Conservation (phyloP, 805 yeast genomes). For the Kuraishia molischiana region DNA sequence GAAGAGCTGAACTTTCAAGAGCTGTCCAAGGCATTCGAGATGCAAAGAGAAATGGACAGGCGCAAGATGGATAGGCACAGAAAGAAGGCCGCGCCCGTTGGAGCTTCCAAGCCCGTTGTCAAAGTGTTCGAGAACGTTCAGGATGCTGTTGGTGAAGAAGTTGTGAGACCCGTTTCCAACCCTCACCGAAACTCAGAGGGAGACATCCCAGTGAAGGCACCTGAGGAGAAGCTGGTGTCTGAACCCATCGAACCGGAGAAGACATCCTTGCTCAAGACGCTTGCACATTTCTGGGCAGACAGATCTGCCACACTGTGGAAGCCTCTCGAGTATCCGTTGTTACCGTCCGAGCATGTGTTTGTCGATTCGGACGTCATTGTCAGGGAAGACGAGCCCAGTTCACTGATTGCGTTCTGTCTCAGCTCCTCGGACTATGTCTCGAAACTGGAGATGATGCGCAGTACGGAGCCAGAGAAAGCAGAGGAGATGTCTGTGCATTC, state of each 20-base stretch:
- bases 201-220: slow-evolving; percentile 1
- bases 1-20: slow-evolving; percentile 74
- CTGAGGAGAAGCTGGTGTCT: slow-evolving; percentile 6
- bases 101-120: slow-evolving; percentile 75
- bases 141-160: slow-evolving; percentile 68
- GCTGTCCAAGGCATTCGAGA: slow-evolving; percentile 75
- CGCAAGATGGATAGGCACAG: slow-evolving; percentile 44
- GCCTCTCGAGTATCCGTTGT: slow-evolving; percentile 77
- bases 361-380: slow-evolving; percentile 90
- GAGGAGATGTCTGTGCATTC: background rate
- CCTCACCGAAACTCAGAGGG: background rate
- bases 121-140: slow-evolving; percentile 82
- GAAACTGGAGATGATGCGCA: slow-evolving; percentile 10
- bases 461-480: background rate
- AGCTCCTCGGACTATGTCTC: slow-evolving; percentile 71
- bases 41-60: slow-evolving; percentile 76
- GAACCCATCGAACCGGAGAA: slow-evolving; percentile 47
- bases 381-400: slow-evolving; percentile 94
- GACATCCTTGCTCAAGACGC: slow-evolving; percentile 68
- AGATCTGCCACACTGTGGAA: slow-evolving; percentile 94
- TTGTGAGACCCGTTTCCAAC: slow-evolving; percentile 4
- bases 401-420: slow-evolving; percentile 86
- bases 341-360: slow-evolving; percentile 78
- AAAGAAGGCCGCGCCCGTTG: slow-evolving; percentile 60
- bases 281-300: slow-evolving; percentile 95